Percentiles rank a stretch among this genome's conserved stretches.
These are phyloP conservation scores for Cladorrhinum samala DNA, from an alignment of 495 filamentous ascomycete genomes.

Conservation along the genomic window DNA sequence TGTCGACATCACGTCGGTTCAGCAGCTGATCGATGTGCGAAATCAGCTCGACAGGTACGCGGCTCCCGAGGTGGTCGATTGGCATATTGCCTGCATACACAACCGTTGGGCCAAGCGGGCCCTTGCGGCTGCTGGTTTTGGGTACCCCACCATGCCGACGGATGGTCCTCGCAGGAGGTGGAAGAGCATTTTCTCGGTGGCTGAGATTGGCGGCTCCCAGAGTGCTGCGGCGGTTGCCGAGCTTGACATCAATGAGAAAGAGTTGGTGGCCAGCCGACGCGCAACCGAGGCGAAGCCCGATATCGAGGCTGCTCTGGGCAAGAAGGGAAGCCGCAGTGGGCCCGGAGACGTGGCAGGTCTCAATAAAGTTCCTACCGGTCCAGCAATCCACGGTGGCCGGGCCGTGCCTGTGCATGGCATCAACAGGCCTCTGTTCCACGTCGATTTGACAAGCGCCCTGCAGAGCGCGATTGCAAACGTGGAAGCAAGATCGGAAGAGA, in stretches of 20 bases:
- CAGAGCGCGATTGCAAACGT: constrained; percentile 82
- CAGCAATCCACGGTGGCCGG: constrained; percentile 9
- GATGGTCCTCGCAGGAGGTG: constrained; percentile 57
- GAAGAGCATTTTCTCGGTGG: constrained; percentile 95
- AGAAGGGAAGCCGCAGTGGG: background rate
- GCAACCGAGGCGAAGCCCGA: background rate
- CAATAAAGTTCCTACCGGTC: background rate
- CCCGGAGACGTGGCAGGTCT: background rate
- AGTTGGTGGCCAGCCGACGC: constrained; percentile 19
- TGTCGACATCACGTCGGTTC: constrained; percentile 88
- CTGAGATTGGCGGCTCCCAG: constrained; percentile 70
- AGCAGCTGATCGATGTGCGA: constrained; percentile 93
- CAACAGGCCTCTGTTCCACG: constrained; percentile 88
- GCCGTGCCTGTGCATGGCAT: constrained; percentile 71
- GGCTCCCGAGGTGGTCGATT: constrained; percentile 78
- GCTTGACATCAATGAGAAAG: constrained; percentile 54
- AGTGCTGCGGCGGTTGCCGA: constrained; percentile 57
- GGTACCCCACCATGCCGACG: constrained; percentile 61
- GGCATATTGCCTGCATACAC: constrained; percentile 92
- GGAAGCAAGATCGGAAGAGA: constrained; percentile 39
- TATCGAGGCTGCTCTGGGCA: constrained; percentile 5
- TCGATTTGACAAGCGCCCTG: constrained; percentile 86
- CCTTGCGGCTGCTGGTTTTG: constrained; percentile 87
- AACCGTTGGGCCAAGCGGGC: constrained; percentile 98
- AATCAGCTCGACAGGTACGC: constrained; percentile 93